Percentiles rank a stretch among this genome's conserved stretches.
These are phyloP conservation scores for Arctium lappa DNA, from an alignment of 129 eudicot genomes.

Conservation along the genomic window DNA sequence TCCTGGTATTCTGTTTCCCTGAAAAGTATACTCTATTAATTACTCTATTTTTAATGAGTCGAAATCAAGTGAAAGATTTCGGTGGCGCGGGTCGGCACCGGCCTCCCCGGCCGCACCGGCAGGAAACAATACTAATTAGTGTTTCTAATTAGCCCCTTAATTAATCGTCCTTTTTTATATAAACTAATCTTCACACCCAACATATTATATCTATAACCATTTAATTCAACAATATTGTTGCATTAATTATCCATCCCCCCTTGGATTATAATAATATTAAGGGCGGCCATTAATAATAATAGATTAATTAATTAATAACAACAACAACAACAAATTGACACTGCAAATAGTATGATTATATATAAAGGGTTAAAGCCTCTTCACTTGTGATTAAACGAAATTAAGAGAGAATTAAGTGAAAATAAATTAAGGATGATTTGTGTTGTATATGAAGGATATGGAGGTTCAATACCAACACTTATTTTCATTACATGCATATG, in stretches of 20 bases:
- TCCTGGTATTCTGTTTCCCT: slow-evolving; percentile 8
- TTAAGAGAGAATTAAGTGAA: background rate
- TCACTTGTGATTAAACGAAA: background rate
- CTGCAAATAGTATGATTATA: slow-evolving; percentile 7
- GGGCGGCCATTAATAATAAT: background rate
- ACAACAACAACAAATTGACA: background rate
- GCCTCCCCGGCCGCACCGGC: slow-evolving; percentile 22
- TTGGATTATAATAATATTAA: slow-evolving; percentile 8
- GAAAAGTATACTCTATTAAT: background rate
- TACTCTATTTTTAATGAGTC: slow-evolving; percentile 13
- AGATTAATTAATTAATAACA: background rate
- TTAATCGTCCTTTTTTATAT: slow-evolving; percentile 12
- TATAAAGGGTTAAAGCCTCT: slow-evolving; percentile 11
- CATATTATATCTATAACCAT: background rate
- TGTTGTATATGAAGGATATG: slow-evolving; percentile 36
- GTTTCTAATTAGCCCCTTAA: slow-evolving; percentile 23
- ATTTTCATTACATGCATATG: slow-evolving; percentile 39
- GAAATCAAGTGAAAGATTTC: slow-evolving; percentile 30
- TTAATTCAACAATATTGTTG: background rate
- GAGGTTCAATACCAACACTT: slow-evolving; percentile 28
- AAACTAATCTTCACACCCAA: background rate
- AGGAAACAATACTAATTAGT: background rate
- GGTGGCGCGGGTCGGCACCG: slow-evolving; percentile 39
- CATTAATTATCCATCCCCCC: slow-evolving; percentile 20
- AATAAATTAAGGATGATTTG: slow-evolving; percentile 21